A percentile compares a stretch with the other conserved stretches of the same genome.
Conservation (phyloP, 306 rosid species). For the Rosa rugosa region DNA sequence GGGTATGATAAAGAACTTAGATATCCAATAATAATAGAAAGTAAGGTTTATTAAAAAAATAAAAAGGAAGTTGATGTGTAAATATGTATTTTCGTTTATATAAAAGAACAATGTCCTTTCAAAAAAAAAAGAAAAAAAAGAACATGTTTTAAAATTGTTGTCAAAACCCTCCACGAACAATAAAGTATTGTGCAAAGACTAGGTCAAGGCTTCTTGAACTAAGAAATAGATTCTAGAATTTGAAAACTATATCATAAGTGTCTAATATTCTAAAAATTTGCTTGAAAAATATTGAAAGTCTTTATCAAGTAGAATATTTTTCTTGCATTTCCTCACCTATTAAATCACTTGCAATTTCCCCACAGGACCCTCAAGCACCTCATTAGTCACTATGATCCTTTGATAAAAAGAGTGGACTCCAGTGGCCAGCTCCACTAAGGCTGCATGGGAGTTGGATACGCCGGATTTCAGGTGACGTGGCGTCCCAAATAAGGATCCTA, state of each 20-base stretch:
- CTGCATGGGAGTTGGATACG: conserved; percentile 43
- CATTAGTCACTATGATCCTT: not conserved
- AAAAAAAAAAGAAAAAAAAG: too few relatives aligned
- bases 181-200: not conserved
- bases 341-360: not conserved
- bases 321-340: not conserved
- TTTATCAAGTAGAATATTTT: not conserved
- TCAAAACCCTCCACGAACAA: not conserved
- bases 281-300: not conserved
- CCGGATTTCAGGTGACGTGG: conserved; percentile 46
- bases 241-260: not conserved
- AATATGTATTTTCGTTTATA: too few relatives aligned
- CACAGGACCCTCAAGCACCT: not conserved
- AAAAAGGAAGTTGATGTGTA: too few relatives aligned
- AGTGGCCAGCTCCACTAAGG: not conserved
- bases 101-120: too few relatives aligned
- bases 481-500: conserved; percentile 34
- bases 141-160: too few relatives aligned
- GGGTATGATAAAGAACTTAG: too few relatives aligned
- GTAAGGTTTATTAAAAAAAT: too few relatives aligned
- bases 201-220: not conserved
- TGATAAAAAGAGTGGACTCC: conserved; percentile 1
- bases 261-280: not conserved
- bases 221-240: not conserved
- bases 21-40: too few relatives aligned